Evolutionary conservation across 164 flowering plant genomes (phyloP).

Genomic region (Tetrastigma voinierianum): DNA sequence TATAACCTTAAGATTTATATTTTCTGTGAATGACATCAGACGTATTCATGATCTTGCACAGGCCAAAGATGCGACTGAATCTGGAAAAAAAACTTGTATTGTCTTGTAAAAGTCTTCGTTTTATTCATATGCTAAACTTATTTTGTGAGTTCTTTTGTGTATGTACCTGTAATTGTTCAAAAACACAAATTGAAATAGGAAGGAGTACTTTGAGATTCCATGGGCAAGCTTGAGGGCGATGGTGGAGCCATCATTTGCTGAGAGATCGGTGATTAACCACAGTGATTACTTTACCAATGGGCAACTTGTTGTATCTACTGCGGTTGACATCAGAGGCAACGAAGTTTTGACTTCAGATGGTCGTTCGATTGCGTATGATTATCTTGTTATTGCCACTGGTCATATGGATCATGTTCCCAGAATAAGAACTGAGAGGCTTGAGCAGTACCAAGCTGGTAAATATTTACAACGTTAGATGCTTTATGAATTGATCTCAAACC

Average conservation of each 20-base stretch:
- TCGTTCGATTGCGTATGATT: slow-evolving; percentile 11
- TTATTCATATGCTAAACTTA: neutral
- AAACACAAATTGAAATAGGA: slow-evolving; percentile 10
- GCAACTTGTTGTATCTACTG: slow-evolving; percentile 15
- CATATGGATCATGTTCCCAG: slow-evolving; percentile 15
- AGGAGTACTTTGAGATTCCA: slow-evolving; percentile 29
- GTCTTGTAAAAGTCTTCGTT: too few species aligned
- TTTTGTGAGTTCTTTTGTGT: neutral
- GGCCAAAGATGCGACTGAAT: too few species aligned
- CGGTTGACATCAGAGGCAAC: slow-evolving; percentile 8
- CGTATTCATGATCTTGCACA: too few species aligned
- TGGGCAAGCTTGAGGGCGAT: slow-evolving; percentile 24
- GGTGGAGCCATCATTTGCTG: slow-evolving; percentile 25
- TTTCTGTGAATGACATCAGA: too few species aligned
- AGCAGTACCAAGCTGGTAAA: slow-evolving; percentile 15
- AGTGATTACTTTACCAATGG: slow-evolving; percentile 15
- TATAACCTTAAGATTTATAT: too few species aligned
- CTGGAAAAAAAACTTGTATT: too few species aligned
- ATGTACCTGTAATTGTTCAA: neutral
- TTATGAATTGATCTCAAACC: too few species aligned
- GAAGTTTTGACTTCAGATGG: slow-evolving; percentile 13
- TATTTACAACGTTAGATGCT: too few species aligned
- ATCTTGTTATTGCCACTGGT: slow-evolving; percentile 24
- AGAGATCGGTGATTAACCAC: slow-evolving; percentile 20
- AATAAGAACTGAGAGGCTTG: slow-evolving; percentile 14